Conservation (phyloP, 2,329 filamentous ascomycete genomes). For the Nothomitra cinnamomea region DNA sequence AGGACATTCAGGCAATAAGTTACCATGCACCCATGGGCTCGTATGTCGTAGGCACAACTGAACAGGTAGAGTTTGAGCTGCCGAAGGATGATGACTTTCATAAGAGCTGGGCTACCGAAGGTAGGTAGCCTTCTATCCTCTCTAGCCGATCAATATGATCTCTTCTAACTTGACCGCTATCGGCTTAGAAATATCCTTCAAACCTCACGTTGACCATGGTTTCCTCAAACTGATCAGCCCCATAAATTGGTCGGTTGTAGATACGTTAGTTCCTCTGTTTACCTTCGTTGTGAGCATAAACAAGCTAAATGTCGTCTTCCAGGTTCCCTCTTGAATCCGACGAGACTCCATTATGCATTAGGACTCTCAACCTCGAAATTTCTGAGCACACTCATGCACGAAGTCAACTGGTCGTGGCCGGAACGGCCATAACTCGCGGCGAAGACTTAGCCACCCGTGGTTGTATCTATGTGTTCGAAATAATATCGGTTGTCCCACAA, state of each 20-base stretch:
- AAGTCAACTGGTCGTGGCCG: constrained; percentile 65
- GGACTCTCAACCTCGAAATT: constrained; percentile 70
- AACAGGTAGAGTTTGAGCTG: constrained; percentile 55
- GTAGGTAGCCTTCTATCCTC: constrained; percentile 25
- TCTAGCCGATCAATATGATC: background rate
- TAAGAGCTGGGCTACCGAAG: constrained; percentile 60
- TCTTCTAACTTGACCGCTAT: background rate
- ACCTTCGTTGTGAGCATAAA: background rate
- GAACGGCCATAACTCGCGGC: constrained; percentile 70
- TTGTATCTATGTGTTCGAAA: constrained; percentile 75
- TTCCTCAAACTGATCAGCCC: constrained; percentile 65
- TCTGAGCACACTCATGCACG: constrained; percentile 84
- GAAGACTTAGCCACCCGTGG: constrained; percentile 82
- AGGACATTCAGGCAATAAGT: constrained; percentile 54
- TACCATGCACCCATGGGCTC: constrained; percentile 61
- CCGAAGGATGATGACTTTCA: constrained; percentile 77
- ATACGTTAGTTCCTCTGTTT: constrained; percentile 29
- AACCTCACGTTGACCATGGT: constrained; percentile 54
- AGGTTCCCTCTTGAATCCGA: constrained; percentile 50
- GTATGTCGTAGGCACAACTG: constrained; percentile 61
- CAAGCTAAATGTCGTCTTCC: constrained; percentile 7
- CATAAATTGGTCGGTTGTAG: constrained; percentile 59
- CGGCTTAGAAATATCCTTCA: constrained; percentile 31
- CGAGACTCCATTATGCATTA: constrained; percentile 66
- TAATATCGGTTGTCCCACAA: constrained; percentile 82